These are phyloP conservation scores for Aureobasidium subglaciale DNA, from an alignment of 2,329 filamentous ascomycete genomes.

Conservation along the genomic window DNA sequence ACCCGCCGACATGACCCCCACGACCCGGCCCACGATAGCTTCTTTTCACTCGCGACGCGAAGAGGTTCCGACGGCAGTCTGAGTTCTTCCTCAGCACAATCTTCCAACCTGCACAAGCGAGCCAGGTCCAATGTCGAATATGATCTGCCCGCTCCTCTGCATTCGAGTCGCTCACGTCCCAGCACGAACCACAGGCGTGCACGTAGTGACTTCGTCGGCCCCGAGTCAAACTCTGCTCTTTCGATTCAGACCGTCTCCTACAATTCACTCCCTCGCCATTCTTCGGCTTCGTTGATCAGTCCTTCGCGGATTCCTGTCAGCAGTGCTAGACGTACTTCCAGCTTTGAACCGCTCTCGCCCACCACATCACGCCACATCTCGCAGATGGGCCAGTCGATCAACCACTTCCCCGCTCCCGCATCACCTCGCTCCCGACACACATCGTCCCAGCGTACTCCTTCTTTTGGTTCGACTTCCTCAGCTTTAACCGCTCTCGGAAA, in stretches of 20 bases:
- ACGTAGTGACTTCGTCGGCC: not conserved
- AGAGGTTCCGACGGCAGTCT: slow-evolving; percentile 68
- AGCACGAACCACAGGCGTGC: slow-evolving; percentile 1
- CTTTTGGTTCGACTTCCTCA: slow-evolving; percentile 20
- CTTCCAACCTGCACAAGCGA: slow-evolving; percentile 14
- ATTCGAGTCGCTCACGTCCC: not conserved
- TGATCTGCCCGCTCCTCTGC: not conserved
- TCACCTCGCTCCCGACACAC: not conserved
- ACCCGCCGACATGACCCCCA: not conserved
- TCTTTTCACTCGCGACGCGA: slow-evolving; percentile 25
- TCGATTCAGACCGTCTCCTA: not conserved
- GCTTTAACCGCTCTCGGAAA: slow-evolving; percentile 20
- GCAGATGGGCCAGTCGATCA: slow-evolving; percentile 4
- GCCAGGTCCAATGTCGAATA: slow-evolving; percentile 12
- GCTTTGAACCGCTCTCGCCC: slow-evolving; percentile 8
- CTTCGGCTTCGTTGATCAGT: slow-evolving; percentile 4
- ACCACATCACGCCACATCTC: slow-evolving; percentile 5
- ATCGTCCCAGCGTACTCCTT: not conserved
- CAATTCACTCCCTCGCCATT: not conserved
- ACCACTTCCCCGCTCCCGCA: slow-evolving; percentile 9
- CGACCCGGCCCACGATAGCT: slow-evolving; percentile 3
- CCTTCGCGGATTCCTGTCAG: slow-evolving; percentile 28
- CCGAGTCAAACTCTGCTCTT: not conserved
- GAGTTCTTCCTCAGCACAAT: slow-evolving; percentile 9
- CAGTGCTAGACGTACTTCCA: slow-evolving; percentile 12